Evolutionary conservation across 169 alveolate species (phyloP).

Genomic region (Besnoitia besnoiti): DNA sequence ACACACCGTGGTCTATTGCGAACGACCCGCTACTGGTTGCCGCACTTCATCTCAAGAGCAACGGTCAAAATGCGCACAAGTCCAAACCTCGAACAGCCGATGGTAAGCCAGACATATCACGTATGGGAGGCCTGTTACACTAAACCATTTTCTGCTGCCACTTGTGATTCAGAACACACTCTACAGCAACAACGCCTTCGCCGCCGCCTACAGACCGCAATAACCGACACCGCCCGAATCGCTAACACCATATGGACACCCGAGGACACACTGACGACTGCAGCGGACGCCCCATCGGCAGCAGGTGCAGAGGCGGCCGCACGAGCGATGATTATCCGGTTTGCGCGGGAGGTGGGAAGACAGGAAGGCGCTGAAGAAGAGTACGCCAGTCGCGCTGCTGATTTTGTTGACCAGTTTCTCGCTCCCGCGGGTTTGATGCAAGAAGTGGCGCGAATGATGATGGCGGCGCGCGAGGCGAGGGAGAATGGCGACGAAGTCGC

Average conservation of each 20-base stretch:
- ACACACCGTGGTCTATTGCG: no score
- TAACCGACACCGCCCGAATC: no score
- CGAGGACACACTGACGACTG: no score
- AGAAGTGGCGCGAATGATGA: not conserved
- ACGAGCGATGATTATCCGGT: not conserved
- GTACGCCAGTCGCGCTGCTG: not conserved
- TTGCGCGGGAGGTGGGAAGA: conserved; percentile 1
- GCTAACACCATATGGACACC: no score
- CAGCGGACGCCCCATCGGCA: no score
- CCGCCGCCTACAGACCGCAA: no score
- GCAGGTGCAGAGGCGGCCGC: not conserved
- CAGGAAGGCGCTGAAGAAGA: not conserved
- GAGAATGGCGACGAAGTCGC: no score
- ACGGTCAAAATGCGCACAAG: not conserved
- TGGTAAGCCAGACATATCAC: not conserved
- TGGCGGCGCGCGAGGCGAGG: not conserved
- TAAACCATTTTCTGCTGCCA: no score
- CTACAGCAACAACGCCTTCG: no score
- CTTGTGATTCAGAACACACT: no score
- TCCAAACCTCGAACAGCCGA: not conserved
- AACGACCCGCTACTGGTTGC: not conserved
- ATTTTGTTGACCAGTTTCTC: not conserved
- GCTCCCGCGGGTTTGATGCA: not conserved
- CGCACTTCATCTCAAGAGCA: not conserved
- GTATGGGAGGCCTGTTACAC: no score